phyloP scores from a whole-genome alignment of 2,329 filamentous ascomycete genomes.

The Xylaria sp. region DNA sequence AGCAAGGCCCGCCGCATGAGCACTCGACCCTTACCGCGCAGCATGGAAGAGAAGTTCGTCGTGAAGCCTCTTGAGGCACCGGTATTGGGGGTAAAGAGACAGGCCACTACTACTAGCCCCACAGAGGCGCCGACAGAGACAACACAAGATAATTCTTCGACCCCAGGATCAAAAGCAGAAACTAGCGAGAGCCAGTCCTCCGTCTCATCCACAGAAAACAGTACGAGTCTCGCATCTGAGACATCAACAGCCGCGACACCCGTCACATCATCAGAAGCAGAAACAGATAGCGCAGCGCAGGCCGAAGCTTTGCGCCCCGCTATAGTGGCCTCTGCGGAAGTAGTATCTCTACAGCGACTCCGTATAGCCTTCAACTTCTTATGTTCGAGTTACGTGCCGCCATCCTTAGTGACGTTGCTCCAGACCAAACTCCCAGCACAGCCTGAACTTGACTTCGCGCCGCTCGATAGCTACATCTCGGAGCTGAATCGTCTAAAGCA shows the following conservation, averaged over 20 bases:
- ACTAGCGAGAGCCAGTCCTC: slow-evolving; percentile 57
- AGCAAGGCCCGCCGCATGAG: slow-evolving; percentile 76
- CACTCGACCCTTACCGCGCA: slow-evolving; percentile 74
- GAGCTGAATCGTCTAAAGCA: slow-evolving; percentile 73
- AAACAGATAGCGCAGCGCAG: slow-evolving; percentile 28
- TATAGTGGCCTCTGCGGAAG: slow-evolving; percentile 58
- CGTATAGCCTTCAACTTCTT: slow-evolving; percentile 73
- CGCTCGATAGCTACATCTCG: slow-evolving; percentile 75
- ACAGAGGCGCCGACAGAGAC: slow-evolving; percentile 33
- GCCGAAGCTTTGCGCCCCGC: slow-evolving; percentile 50
- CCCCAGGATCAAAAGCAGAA: slow-evolving; percentile 48
- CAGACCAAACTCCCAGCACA: slow-evolving; percentile 52
- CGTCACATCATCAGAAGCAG: slow-evolving; percentile 43
- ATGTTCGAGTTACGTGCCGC: slow-evolving; percentile 67
- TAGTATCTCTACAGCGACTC: slow-evolving; percentile 70
- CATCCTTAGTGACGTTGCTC: slow-evolving; percentile 56
- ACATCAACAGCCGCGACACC: slow-evolving; percentile 60
- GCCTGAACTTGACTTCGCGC: slow-evolving; percentile 69
- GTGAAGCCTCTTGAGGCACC: slow-evolving; percentile 79
- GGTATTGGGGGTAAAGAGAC: slow-evolving; percentile 71
- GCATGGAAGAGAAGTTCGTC: slow-evolving; percentile 88
- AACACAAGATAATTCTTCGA: slow-evolving; percentile 18
- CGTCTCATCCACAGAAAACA: slow-evolving; percentile 50
- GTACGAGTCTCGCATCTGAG: slow-evolving; percentile 52
- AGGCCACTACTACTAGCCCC: slow-evolving; percentile 53